Percentiles rank a stretch among this genome's conserved stretches.
phyloP scores from a whole-genome alignment of 441 rosid species.

The Aleurites moluccanus region DNA sequence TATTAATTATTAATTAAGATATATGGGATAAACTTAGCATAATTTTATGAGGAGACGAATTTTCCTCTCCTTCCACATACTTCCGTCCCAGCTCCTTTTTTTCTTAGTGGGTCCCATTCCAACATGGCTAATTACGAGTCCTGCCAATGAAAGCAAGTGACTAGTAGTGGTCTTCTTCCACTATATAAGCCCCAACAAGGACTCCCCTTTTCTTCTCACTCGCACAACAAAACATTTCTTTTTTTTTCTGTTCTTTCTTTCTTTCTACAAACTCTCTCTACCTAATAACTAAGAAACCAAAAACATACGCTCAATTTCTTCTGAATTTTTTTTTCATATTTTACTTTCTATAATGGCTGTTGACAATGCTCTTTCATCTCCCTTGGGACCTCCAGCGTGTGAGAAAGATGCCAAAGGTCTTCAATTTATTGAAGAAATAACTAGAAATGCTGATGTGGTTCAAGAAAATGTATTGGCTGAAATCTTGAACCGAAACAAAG shows the following conservation, averaged over 20 bases:
- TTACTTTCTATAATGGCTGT: conserved; percentile 53
- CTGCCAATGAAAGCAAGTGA: conserved; percentile 13
- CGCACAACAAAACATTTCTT: too few relatives aligned
- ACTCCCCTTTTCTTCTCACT: conserved; percentile 22
- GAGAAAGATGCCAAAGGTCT: conserved; percentile 80
- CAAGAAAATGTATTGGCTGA: conserved; percentile 63
- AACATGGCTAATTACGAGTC: conserved; percentile 37
- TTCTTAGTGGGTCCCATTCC: conserved; percentile 14
- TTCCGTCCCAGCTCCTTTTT: conserved; percentile 5
- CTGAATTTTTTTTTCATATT: background rate
- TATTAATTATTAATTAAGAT: too few relatives aligned
- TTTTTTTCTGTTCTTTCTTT: too few relatives aligned
- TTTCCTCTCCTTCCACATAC: too few relatives aligned
- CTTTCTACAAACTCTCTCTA: conserved; percentile 1
- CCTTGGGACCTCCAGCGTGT: conserved; percentile 72
- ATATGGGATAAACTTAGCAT: too few relatives aligned
- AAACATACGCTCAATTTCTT: background rate
- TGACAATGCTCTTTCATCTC: conserved; percentile 60
- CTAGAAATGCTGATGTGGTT: conserved; percentile 62
- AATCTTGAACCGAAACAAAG: conserved; percentile 60
- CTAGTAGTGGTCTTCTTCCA: conserved; percentile 8
- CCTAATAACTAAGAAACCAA: too few relatives aligned
- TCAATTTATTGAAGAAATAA: conserved; percentile 71
- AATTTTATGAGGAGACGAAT: too few relatives aligned
- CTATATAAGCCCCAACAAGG: conserved; percentile 47